Conservation (phyloP, 202 grass and related monocot species). For the Panicum hallii region DNA sequence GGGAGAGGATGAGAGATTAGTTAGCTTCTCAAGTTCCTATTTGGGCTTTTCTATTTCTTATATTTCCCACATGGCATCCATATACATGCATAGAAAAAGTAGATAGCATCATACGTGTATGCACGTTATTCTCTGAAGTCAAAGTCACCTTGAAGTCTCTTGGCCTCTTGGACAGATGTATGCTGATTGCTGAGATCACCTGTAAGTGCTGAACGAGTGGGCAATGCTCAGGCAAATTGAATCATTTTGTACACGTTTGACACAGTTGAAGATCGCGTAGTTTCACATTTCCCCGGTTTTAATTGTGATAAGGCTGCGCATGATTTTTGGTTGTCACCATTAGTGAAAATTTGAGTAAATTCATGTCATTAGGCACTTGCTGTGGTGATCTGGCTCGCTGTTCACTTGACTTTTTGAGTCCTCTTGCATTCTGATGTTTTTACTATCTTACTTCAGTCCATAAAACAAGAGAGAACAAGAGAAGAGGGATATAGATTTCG, state of each 20-base stretch:
- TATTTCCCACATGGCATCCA: neutral
- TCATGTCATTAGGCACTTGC: neutral
- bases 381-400: neutral
- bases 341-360: no score
- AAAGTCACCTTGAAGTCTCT: neutral
- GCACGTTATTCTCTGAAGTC: neutral
- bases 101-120: constrained; percentile 28
- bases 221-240: constrained; percentile 6
- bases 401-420: neutral
- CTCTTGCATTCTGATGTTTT: neutral
- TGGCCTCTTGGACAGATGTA: neutral
- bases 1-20: constrained; percentile 22
- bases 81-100: constrained; percentile 8
- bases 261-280: neutral
- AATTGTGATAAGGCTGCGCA: neutral
- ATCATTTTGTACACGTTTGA: constrained; percentile 2
- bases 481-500: neutral
- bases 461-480: neutral
- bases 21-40: constrained; percentile 19
- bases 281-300: neutral
- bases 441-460: neutral
- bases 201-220: neutral
- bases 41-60: neutral
- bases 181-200: neutral
- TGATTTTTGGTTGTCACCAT: neutral